These are phyloP conservation scores for Lineolata rhizophorae DNA, from an alignment of 495 filamentous ascomycete species.

Conservation along the genomic window DNA sequence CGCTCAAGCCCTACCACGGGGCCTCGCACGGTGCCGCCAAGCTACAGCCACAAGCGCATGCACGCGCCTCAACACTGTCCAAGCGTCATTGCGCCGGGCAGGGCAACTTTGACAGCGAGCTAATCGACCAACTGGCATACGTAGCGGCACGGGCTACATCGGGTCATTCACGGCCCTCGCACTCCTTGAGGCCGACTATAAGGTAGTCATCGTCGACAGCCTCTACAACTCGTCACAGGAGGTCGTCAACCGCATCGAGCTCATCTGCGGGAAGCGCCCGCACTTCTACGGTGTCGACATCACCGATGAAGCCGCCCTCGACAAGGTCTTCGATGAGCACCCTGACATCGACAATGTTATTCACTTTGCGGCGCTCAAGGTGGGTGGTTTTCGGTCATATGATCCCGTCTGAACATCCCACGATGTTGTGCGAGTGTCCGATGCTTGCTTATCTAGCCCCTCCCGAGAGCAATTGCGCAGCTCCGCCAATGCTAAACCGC, in stretches of 20 bases:
- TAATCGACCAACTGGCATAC: conserved; percentile 3
- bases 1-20: conserved; percentile 3
- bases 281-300: conserved; percentile 72
- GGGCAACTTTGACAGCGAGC: background rate
- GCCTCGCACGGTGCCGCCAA: conserved; percentile 1
- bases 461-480: background rate
- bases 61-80: background rate
- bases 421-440: conserved; percentile 1
- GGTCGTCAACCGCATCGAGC: conserved; percentile 75
- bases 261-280: conserved; percentile 76
- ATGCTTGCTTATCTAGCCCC: no score
- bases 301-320: conserved; percentile 60
- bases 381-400: no score
- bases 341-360: conserved; percentile 93
- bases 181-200: conserved; percentile 80
- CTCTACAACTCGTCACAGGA: conserved; percentile 89
- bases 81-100: no score
- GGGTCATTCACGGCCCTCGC: conserved; percentile 90
- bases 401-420: no score
- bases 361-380: conserved; percentile 96
- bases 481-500: background rate
- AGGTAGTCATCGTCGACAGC: conserved; percentile 88
- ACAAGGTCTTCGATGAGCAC: conserved; percentile 74
- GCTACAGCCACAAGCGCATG: conserved; percentile 1
- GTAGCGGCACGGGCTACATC: conserved; percentile 93